phyloP scores from a whole-genome alignment of 140 eudicot genomes.

The Ambrosia hybrid region DNA sequence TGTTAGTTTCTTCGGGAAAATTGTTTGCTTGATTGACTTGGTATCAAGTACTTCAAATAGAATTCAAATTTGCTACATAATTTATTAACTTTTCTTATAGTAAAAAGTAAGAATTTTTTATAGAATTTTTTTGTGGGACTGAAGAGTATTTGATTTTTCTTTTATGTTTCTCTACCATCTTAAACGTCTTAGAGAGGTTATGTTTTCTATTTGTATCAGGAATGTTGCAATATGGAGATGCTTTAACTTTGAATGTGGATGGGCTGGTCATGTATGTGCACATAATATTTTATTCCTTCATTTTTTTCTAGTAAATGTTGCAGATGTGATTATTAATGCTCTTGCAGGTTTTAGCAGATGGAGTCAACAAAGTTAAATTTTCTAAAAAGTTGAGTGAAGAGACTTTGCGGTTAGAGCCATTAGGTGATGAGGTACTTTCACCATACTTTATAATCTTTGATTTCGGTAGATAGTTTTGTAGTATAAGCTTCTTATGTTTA shows the following conservation, averaged over 20 bases:
- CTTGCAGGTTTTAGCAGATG: neutral
- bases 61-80: neutral
- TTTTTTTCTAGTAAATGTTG: constrained; percentile 10
- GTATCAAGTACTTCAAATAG: neutral
- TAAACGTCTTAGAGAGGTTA: neutral
- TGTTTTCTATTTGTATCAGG: constrained; percentile 37
- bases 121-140: neutral
- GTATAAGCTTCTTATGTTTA: constrained; percentile 2
- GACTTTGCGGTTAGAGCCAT: constrained; percentile 51
- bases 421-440: constrained; percentile 61
- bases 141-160: neutral
- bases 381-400: constrained; percentile 43
- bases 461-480: constrained; percentile 8
- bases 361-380: constrained; percentile 29
- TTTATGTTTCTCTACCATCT: neutral
- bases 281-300: constrained; percentile 10
- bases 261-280: constrained; percentile 72
- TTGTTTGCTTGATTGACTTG: constrained; percentile 1
- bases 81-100: neutral
- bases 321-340: too few relatives aligned
- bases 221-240: constrained; percentile 79
- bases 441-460: constrained; percentile 10
- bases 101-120: neutral
- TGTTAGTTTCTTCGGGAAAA: neutral
- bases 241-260: constrained; percentile 70